Evolutionary conservation across 164 flowering plant species (phyloP).

Genomic region (Liquidambar formosana): DNA sequence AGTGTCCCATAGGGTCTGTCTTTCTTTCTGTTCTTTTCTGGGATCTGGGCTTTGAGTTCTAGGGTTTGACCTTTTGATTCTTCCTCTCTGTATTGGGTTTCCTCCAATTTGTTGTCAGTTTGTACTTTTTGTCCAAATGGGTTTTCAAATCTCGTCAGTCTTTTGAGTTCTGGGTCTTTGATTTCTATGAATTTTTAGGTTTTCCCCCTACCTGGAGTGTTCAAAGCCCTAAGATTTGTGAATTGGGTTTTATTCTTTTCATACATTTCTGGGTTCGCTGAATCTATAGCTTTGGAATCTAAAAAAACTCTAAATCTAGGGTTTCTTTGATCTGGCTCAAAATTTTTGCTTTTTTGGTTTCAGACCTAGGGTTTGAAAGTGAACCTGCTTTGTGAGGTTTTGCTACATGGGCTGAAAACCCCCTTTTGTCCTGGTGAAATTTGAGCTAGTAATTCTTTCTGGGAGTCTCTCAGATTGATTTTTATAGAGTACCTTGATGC

Average conservation of each 20-base stretch:
- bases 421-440: slow-evolving; percentile 12
- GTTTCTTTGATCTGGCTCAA: slow-evolving; percentile 25
- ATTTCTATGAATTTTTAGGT: neutral
- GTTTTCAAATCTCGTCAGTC: slow-evolving; percentile 6
- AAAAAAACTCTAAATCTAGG: slow-evolving; percentile 6
- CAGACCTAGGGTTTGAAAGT: slow-evolving; percentile 17
- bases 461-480: slow-evolving; percentile 12
- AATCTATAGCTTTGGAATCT: neutral
- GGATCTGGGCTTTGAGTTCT: slow-evolving; percentile 11
- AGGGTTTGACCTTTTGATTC: slow-evolving; percentile 24
- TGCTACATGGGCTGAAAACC: slow-evolving; percentile 34
- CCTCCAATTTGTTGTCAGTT: slow-evolving; percentile 6
- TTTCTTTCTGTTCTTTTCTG: neutral
- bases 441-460: slow-evolving; percentile 18
- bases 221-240: neutral
- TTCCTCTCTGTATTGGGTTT: slow-evolving; percentile 15
- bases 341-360: slow-evolving; percentile 19
- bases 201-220: neutral
- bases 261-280: slow-evolving; percentile 1
- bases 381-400: slow-evolving; percentile 6
- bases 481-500: slow-evolving; percentile 54
- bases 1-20: neutral
- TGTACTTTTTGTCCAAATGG: slow-evolving; percentile 7
- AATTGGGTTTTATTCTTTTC: neutral
- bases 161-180: slow-evolving; percentile 2